Evolutionary conservation across 345 rosid genomes (phyloP), one percentile per base, ranked within the genome.

Genomic region (Laguncularia racemosa): DNA sequence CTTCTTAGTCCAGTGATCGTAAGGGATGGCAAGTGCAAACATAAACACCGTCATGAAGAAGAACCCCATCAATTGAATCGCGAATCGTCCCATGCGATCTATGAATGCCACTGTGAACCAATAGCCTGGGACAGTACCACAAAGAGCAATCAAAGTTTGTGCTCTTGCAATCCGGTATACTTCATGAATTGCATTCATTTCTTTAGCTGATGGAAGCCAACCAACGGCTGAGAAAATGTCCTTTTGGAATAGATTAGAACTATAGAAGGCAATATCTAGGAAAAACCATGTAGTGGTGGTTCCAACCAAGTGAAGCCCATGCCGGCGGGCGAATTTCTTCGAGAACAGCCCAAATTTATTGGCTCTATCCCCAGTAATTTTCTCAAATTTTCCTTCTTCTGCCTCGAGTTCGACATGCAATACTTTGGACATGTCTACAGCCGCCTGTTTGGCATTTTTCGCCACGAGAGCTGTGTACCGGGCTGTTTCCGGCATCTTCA

Each of bases 401-500:
- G 76, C 70, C 47, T 83, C 82, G 2, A 83, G 16, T 0, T 81
- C 89, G 16, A 89, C 84, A 18, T 81, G 64, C 38, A 89, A 82
- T 40, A 89, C 96, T 59, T 83, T 85, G 13, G 88, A 53, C 96
- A 88, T 88, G 52, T 88, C 90, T 0, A 75, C 47, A 0, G 96
- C 83, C 0, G 88, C 96, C 71, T 78, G 76, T 20, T 76, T 76
- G 0, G 88, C 78, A 46, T 81, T 78, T 76, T 73, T 85, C 46
- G 85, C 80, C 1, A 85, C 78, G 46, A 88, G 68, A 20, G 88
- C 81, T 0, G 96, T 83, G 82, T 85, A 88, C 12, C 88, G 86
- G 26, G 96, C 90, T 0, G 96, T 88, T 76, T 85, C 96, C 0
- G 96, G 92, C 90, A 88, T 88, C 74, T 80, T 72, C 82, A 73